These are phyloP conservation scores for Apiotrichum montevideense DNA, from an alignment of 1,284 basidiomycete genomes.

Conservation along the genomic window DNA sequence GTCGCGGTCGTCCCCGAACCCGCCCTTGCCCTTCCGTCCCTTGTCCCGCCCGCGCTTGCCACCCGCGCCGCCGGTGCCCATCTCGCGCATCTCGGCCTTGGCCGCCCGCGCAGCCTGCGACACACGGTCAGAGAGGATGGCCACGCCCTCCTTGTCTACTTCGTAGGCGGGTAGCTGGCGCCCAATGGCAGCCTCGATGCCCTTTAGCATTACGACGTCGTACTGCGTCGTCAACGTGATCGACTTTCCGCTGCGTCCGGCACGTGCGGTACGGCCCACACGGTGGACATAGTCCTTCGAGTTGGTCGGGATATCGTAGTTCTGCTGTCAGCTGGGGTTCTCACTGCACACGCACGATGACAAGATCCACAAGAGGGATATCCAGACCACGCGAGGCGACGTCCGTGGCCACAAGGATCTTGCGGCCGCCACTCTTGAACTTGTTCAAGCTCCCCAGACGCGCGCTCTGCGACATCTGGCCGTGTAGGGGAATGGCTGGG, in stretches of 20 bases:
- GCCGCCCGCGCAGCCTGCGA: slow-evolving; percentile 82
- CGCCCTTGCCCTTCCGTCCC: slow-evolving; percentile 54
- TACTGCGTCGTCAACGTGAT: slow-evolving; percentile 98
- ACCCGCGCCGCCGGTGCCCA: slow-evolving; percentile 41
- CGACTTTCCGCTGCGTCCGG: slow-evolving; percentile 89
- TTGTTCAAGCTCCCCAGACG: slow-evolving; percentile 91
- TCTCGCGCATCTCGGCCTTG: slow-evolving; percentile 59
- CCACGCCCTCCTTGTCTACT: slow-evolving; percentile 83
- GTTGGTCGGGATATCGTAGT: slow-evolving; percentile 96
- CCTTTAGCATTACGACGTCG: slow-evolving; percentile 92
- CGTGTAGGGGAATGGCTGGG: slow-evolving; percentile 91
- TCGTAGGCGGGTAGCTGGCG: slow-evolving; percentile 92
- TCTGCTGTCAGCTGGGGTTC: slow-evolving; percentile 43
- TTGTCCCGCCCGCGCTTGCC: slow-evolving; percentile 55
- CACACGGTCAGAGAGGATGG: slow-evolving; percentile 80
- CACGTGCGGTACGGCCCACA: slow-evolving; percentile 94
- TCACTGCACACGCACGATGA: slow-evolving; percentile 54
- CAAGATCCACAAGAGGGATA: slow-evolving; percentile 91
- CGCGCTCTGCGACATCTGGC: slow-evolving; percentile 88
- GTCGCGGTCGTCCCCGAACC: slow-evolving; percentile 65
- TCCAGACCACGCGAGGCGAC: slow-evolving; percentile 95
- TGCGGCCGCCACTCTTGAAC: slow-evolving; percentile 91
- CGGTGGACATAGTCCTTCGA: slow-evolving; percentile 99
- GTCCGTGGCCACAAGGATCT: slow-evolving; percentile 91
- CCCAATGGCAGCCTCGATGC: slow-evolving; percentile 85